Evolutionary conservation across 371 early-diverging fungal species (phyloP).

Genomic region (Funneliformis caledonium): DNA sequence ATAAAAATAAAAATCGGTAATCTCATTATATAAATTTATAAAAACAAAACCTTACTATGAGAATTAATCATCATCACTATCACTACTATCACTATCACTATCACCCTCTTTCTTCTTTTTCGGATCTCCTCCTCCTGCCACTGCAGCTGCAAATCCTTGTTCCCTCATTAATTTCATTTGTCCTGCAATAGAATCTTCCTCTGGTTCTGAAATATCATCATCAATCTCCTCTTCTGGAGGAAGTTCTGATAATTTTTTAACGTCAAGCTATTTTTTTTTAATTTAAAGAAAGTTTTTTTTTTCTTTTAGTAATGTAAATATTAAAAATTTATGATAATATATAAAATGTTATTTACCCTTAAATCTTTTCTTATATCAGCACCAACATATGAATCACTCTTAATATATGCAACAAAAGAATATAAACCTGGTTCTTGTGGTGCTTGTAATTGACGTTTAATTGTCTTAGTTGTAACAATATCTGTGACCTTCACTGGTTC

Average conservation of each 20-base stretch:
- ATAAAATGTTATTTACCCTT: conserved; percentile 55
- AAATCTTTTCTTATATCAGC: conserved; percentile 79
- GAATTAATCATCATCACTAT: background rate
- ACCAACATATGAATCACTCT: conserved; percentile 88
- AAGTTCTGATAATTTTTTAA: conserved; percentile 70
- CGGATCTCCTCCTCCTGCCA: conserved; percentile 57
- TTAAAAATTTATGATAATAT: background rate
- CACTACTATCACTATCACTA: conserved; percentile 16
- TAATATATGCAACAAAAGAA: conserved; percentile 82
- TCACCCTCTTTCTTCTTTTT: conserved; percentile 3
- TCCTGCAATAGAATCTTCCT: conserved; percentile 93
- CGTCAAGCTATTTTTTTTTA: conserved; percentile 44
- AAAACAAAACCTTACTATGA: background rate
- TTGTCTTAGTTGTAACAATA: conserved; percentile 66
- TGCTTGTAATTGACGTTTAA: conserved; percentile 92
- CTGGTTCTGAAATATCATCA: conserved; percentile 96
- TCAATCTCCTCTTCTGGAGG: conserved; percentile 79
- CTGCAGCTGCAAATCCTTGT: conserved; percentile 68
- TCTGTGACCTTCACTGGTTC: conserved; percentile 81
- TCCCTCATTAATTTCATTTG: conserved; percentile 87
- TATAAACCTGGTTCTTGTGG: conserved; percentile 87
- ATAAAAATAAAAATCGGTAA: too few species aligned
- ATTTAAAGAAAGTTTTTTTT: background rate
- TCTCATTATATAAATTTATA: too few species aligned
- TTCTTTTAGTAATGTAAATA: conserved; percentile 8